A percentile compares a stretch with the other conserved stretches of the same genome.
Evolutionary conservation across 2,329 filamentous ascomycete genomes (phyloP).

Genomic region (Acephala macrosclerotiorum): DNA sequence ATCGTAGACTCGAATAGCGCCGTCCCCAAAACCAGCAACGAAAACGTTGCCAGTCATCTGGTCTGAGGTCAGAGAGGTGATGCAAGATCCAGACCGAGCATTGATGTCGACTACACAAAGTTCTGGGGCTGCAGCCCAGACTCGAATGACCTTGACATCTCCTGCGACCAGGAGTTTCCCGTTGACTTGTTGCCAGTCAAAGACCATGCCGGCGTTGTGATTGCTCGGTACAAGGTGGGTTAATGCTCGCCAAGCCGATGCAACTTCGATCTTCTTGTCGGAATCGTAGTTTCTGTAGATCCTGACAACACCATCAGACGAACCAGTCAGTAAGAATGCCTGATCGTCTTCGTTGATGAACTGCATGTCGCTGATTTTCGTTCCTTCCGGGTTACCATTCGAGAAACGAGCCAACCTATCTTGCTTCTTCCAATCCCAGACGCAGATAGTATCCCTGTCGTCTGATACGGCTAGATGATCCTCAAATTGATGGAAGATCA

Average conservation of each 20-base stretch:
- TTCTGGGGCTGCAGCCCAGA: constrained; percentile 96
- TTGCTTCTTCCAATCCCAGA: constrained; percentile 93
- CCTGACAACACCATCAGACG: constrained; percentile 92
- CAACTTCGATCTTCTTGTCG: constrained; percentile 78
- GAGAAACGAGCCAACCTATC: constrained; percentile 83
- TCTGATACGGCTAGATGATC: constrained; percentile 94
- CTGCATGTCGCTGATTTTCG: constrained; percentile 91
- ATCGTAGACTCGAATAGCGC: constrained; percentile 93
- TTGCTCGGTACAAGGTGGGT: constrained; percentile 95
- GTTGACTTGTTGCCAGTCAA: constrained; percentile 99
- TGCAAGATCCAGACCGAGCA: constrained; percentile 91
- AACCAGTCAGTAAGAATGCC: constrained; percentile 91
- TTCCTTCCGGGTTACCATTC: constrained; percentile 91
- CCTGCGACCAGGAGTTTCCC: constrained; percentile 94
- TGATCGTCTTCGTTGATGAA: constrained; percentile 99
- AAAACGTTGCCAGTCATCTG: constrained; percentile 98
- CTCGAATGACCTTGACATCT: constrained; percentile 92
- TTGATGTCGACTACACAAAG: constrained; percentile 94
- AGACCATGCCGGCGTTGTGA: constrained; percentile 92
- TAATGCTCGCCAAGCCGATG: constrained; percentile 89
- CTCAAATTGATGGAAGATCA: constrained; percentile 98
- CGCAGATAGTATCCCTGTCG: constrained; percentile 85
- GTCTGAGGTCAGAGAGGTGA: constrained; percentile 94
- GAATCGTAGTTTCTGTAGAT: constrained; percentile 93
- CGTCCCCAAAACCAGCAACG: constrained; percentile 95